Evolutionary conservation across 768 basidiomycete species (phyloP).

Genomic region (Xerocomus spinulosus): DNA sequence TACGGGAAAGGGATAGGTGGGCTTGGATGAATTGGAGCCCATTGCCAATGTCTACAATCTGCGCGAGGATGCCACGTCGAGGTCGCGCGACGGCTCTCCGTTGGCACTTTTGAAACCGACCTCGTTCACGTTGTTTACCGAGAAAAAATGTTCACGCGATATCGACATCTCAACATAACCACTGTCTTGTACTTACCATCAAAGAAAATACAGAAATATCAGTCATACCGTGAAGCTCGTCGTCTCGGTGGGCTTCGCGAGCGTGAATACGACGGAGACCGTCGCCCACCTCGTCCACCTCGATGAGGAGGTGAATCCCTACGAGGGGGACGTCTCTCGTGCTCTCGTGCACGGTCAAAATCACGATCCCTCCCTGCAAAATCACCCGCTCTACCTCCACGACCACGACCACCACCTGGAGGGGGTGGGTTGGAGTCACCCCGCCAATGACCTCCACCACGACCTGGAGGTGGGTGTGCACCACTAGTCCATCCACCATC

Average conservation of each 20-base stretch:
- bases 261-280: conserved; percentile 34
- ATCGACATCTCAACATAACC: too few relatives aligned
- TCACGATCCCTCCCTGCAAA: conserved; percentile 35
- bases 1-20: conserved; percentile 16
- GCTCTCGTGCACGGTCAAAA: conserved; percentile 35
- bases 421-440: conserved; percentile 57
- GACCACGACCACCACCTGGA: conserved; percentile 38
- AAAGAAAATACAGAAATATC: conserved; percentile 11
- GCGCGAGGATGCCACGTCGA: background rate
- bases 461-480: conserved; percentile 34
- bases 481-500: conserved; percentile 50
- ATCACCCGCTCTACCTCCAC: conserved; percentile 36
- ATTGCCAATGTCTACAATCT: conserved; percentile 7
- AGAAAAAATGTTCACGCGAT: too few relatives aligned
- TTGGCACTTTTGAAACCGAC: background rate
- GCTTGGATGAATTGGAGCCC: conserved; percentile 25
- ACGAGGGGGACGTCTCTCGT: conserved; percentile 49
- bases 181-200: background rate
- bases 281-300: conserved; percentile 40
- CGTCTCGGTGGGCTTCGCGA: conserved; percentile 43
- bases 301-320: conserved; percentile 46
- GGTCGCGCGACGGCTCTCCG: background rate
- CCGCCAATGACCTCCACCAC: conserved; percentile 71
- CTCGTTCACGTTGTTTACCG: background rate
- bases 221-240: conserved; percentile 31